Percentiles rank a stretch among this genome's conserved stretches.
These are phyloP conservation scores for Ophiognomonia clavigignenti-juglandacearum DNA, from an alignment of 2,329 filamentous ascomycete genomes.

Conservation along the genomic window DNA sequence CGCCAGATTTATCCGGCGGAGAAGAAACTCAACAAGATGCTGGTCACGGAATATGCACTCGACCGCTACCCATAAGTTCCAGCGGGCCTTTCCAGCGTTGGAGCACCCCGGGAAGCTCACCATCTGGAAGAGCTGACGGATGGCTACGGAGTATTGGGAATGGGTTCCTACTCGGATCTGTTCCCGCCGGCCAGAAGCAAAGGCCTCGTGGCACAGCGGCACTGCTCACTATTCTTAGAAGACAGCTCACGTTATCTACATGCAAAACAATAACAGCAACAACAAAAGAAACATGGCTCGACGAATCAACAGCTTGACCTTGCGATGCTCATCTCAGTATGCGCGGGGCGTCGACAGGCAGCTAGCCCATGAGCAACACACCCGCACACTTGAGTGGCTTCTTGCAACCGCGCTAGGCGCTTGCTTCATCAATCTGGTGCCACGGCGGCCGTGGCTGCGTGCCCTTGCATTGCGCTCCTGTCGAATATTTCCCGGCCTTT, in stretches of 20 bases:
- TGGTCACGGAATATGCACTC: too few species aligned
- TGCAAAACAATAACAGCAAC: not conserved
- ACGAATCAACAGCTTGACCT: slow-evolving; percentile 4
- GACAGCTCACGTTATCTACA: not conserved
- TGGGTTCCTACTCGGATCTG: not conserved
- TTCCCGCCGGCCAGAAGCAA: slow-evolving; percentile 1
- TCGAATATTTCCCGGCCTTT: slow-evolving; percentile 9
- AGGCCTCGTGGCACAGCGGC: slow-evolving; percentile 7
- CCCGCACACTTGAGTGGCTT: too few species aligned
- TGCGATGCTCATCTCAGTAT: not conserved
- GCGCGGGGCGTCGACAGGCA: slow-evolving; percentile 8
- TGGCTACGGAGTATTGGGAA: too few species aligned
- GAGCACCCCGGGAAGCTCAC: too few species aligned
- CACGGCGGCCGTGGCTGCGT: too few species aligned
- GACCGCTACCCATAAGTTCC: too few species aligned
- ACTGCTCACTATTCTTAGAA: slow-evolving; percentile 13
- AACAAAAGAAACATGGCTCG: slow-evolving; percentile 3
- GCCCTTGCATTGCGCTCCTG: slow-evolving; percentile 12
- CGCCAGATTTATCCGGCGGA: too few species aligned
- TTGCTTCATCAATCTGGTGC: too few species aligned
- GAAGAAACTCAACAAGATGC: too few species aligned
- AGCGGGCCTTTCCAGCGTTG: too few species aligned
- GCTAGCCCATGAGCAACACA: not conserved
- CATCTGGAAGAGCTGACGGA: too few species aligned
- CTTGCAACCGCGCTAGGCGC: not conserved